A percentile compares a stretch with the other conserved stretches of the same genome.
Conservation (phyloP, 805 yeast species). For the Saccharomycopsis lassenensis region DNA sequence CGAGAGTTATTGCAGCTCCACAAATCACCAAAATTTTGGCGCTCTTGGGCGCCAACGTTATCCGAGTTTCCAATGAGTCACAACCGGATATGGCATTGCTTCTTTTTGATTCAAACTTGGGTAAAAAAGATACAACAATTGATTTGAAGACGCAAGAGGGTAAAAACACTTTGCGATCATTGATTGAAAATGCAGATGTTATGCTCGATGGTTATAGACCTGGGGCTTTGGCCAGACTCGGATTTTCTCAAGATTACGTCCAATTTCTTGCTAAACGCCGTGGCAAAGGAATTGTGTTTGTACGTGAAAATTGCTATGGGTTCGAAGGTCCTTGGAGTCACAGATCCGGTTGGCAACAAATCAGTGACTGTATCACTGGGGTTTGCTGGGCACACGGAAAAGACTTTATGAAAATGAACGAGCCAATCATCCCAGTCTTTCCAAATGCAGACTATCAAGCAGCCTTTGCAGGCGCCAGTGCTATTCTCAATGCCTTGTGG, state of each 20-base stretch:
- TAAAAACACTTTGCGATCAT: conserved; percentile 22
- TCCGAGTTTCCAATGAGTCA: conserved; percentile 23
- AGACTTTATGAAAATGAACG: conserved; percentile 22
- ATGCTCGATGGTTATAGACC: conserved; percentile 27
- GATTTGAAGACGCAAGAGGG: conserved; percentile 24
- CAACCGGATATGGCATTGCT: conserved; percentile 27
- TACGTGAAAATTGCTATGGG: conserved; percentile 27
- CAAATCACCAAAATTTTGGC: conserved; percentile 26
- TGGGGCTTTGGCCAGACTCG: conserved; percentile 24
- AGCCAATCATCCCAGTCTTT: conserved; percentile 28
- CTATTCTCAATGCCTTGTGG: conserved; percentile 25
- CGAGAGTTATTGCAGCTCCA: conserved; percentile 28
- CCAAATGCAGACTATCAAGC: conserved; percentile 28
- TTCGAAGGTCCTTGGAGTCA: conserved; percentile 25
- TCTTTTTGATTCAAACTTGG: conserved; percentile 28
- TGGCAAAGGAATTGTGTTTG: conserved; percentile 26
- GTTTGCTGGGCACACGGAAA: conserved; percentile 27
- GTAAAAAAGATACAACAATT: conserved; percentile 25
- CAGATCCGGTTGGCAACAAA: conserved; percentile 30
- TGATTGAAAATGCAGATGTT: conserved; percentile 26
- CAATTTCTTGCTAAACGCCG: conserved; percentile 23
- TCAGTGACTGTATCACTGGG: conserved; percentile 27
- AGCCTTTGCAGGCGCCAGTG: conserved; percentile 25
- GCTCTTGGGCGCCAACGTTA: conserved; percentile 27
- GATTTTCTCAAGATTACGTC: conserved; percentile 24